Percentiles rank a stretch among this genome's conserved stretches.
phyloP scores from a whole-genome alignment of 352 stramenopile genomes.

The Pythium rhizo-oryzae region DNA sequence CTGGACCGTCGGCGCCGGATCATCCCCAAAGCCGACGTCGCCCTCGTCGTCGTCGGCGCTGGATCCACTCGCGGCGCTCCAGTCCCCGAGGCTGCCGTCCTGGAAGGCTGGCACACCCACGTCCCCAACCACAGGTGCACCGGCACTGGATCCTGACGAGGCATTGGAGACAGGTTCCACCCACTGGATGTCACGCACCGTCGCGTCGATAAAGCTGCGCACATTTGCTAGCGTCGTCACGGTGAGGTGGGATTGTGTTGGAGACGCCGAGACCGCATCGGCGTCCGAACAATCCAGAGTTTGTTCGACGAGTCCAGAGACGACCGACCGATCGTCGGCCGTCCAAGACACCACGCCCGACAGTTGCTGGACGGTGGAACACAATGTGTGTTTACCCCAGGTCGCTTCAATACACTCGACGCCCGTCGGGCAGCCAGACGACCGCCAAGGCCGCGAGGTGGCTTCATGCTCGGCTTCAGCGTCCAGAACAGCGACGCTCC shows the following conservation, averaged over 20 bases:
- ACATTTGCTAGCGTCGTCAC: conserved; percentile 15
- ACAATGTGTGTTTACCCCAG: background rate
- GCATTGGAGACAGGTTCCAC: background rate
- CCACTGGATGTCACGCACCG: conserved; percentile 12
- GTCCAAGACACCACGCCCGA: background rate
- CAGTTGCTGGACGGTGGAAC: background rate
- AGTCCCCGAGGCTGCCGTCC: background rate
- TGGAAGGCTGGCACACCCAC: background rate
- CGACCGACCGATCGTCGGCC: background rate
- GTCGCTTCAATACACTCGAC: conserved; percentile 8
- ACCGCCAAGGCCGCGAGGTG: background rate
- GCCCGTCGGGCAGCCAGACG: background rate
- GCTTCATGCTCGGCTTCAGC: background rate
- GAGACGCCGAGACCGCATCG: background rate
- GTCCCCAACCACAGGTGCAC: background rate
- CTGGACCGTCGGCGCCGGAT: background rate
- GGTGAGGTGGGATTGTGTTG: background rate
- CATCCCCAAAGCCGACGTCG: background rate
- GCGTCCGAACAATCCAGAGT: background rate
- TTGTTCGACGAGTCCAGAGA: conserved; percentile 7
- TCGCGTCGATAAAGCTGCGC: conserved; percentile 24
- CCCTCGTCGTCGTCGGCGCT: background rate
- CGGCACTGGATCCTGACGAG: background rate
- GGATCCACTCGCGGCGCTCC: background rate
- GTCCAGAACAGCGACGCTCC: background rate